Conservation (phyloP, 1,284 basidiomycete species). For the Ustilago crameri region DNA sequence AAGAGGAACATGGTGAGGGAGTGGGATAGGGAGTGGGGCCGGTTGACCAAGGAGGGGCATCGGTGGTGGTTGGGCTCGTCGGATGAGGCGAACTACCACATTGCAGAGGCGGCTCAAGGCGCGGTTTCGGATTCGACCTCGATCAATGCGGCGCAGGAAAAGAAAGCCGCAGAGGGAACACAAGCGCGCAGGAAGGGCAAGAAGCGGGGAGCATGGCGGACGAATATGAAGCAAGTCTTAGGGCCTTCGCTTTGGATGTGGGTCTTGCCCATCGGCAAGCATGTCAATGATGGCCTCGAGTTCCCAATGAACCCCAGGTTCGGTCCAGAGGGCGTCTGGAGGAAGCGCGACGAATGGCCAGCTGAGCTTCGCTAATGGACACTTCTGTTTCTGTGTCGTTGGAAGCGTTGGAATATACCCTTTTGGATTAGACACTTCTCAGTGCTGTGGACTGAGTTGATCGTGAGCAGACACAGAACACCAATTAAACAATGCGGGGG, state of each 20-base stretch:
- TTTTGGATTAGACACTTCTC: too few relatives aligned
- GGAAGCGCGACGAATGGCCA: conserved; percentile 37
- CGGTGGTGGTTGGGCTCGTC: conserved; percentile 79
- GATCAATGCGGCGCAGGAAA: conserved; percentile 10
- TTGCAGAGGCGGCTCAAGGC: neutral
- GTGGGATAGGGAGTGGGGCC: conserved; percentile 84
- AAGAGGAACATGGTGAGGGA: conserved; percentile 56
- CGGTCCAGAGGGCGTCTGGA: conserved; percentile 23
- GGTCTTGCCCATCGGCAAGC: conserved; percentile 27
- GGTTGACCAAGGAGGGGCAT: conserved; percentile 78
- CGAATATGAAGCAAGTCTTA: conserved; percentile 27
- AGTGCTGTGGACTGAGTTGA: too few relatives aligned
- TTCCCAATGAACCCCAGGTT: conserved; percentile 49
- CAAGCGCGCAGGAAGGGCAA: neutral
- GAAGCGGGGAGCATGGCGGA: conserved; percentile 13
- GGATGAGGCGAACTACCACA: conserved; percentile 13
- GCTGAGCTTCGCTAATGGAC: conserved; percentile 9
- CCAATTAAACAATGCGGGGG: neutral
- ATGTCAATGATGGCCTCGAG: conserved; percentile 29
- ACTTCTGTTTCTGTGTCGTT: too few relatives aligned
- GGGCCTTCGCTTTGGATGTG: conserved; percentile 11
- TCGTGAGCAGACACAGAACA: too few relatives aligned
- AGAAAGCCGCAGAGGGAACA: conserved; percentile 1
- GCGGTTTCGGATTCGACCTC: conserved; percentile 2
- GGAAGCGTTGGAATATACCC: conserved; percentile 26